phyloP scores from a whole-genome alignment of 768 basidiomycete species.

The Sporobolomyces phaffii region DNA sequence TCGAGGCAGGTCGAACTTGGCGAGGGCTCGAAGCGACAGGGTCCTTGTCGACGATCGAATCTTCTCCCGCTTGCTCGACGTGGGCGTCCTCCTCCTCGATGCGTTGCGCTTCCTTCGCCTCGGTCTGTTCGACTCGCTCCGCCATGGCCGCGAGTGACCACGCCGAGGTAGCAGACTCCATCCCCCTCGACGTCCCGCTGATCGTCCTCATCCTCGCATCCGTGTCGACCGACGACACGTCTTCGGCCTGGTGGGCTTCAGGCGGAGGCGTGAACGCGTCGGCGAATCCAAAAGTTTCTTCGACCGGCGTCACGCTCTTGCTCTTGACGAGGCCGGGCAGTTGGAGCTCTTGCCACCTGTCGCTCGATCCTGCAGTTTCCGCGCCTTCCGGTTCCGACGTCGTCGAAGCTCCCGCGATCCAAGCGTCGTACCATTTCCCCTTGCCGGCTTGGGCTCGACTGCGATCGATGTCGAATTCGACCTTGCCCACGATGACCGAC shows the following conservation, averaged over 20 bases:
- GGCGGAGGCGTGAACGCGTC: slow-evolving; percentile 4
- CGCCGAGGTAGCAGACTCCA: slow-evolving; percentile 20
- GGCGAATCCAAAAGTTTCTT: background rate
- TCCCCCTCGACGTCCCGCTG: background rate
- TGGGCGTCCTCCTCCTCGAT: background rate
- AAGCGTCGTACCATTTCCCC: slow-evolving; percentile 39
- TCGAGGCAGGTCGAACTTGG: slow-evolving; percentile 1
- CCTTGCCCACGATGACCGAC: slow-evolving; percentile 68
- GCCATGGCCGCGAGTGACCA: slow-evolving; percentile 25
- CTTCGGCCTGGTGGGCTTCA: background rate
- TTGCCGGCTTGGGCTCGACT: slow-evolving; percentile 50
- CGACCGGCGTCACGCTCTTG: background rate
- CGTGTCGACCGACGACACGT: background rate
- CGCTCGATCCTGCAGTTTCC: background rate
- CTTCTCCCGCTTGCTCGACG: background rate
- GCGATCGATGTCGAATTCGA: slow-evolving; percentile 91
- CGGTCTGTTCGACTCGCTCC: slow-evolving; percentile 3
- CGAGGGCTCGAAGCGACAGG: background rate
- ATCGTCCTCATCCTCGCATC: background rate
- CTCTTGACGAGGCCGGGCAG: slow-evolving; percentile 20
- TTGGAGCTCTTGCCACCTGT: slow-evolving; percentile 26
- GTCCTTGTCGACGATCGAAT: slow-evolving; percentile 20
- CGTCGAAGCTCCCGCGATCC: slow-evolving; percentile 25
- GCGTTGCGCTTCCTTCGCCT: background rate
- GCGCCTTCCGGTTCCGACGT: background rate